These are phyloP conservation scores for Chaetomium sp. DNA, from an alignment of 2,329 filamentous ascomycete genomes.

Conservation along the genomic window DNA sequence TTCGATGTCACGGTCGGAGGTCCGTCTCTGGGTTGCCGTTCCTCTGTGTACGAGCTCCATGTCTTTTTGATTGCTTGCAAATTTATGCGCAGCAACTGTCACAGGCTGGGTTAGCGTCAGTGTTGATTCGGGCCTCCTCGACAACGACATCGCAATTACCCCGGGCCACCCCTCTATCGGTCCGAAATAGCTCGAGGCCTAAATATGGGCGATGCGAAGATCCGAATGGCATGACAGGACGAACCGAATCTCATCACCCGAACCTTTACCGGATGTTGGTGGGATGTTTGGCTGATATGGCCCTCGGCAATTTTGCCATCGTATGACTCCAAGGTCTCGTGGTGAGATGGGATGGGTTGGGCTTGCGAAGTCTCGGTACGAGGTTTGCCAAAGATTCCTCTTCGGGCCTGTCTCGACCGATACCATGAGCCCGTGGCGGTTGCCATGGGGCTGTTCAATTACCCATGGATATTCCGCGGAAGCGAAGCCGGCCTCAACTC, in stretches of 20 bases:
- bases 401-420: neutral
- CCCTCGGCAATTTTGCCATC: neutral
- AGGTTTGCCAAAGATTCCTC: neutral
- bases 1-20: neutral
- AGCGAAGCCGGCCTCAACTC: neutral
- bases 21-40: neutral
- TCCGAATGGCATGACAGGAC: neutral
- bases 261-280: neutral
- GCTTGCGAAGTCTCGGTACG: neutral
- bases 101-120: neutral
- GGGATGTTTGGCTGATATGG: neutral
- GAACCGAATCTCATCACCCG: neutral
- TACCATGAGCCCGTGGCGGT: neutral
- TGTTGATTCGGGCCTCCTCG: conserved; percentile 5
- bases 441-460: neutral
- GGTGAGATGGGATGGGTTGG: neutral
- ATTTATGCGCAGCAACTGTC: neutral
- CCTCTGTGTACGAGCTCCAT: neutral
- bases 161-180: neutral
- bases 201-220: neutral
- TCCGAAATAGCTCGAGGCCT: conserved; percentile 1
- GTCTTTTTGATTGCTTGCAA: neutral
- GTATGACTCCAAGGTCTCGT: neutral
- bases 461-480: neutral
- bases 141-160: neutral